Percentiles rank a stretch among this genome's conserved stretches.
These are phyloP conservation scores for Zizania latifolia DNA, from an alignment of 176 grass and related monocot genomes.

Conservation along the genomic window DNA sequence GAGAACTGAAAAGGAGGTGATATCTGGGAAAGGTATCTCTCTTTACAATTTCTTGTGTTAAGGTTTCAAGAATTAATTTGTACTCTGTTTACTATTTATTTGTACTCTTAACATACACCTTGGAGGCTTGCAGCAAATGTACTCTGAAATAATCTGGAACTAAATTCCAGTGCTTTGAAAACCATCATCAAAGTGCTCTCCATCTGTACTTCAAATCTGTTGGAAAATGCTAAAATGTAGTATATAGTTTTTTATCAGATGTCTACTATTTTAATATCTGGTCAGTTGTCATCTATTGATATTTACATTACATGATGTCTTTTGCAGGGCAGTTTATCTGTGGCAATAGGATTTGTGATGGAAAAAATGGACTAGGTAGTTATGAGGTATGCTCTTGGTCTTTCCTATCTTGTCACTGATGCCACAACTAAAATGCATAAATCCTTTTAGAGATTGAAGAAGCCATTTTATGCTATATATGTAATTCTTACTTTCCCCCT, in stretches of 20 bases:
- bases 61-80: neutral
- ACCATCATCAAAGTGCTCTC: neutral
- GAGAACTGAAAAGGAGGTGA: constrained; percentile 91
- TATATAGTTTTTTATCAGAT: neutral
- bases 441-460: neutral
- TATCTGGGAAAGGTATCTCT: constrained; percentile 78
- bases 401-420: constrained; percentile 8
- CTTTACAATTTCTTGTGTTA: neutral
- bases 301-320: neutral
- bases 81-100: neutral
- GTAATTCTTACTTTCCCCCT: neutral
- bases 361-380: constrained; percentile 62
- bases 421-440: neutral
- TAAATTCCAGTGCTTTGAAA: neutral
- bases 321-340: constrained; percentile 83
- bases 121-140: neutral
- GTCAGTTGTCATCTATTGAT: too few relatives aligned
- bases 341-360: constrained; percentile 72
- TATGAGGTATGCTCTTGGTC: constrained; percentile 66
- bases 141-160: neutral
- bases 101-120: neutral
- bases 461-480: neutral
- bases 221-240: neutral
- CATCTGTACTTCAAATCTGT: neutral
- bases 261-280: neutral